phyloP scores from a whole-genome alignment of 805 yeast species.

The Barnettozyma vustinii region DNA sequence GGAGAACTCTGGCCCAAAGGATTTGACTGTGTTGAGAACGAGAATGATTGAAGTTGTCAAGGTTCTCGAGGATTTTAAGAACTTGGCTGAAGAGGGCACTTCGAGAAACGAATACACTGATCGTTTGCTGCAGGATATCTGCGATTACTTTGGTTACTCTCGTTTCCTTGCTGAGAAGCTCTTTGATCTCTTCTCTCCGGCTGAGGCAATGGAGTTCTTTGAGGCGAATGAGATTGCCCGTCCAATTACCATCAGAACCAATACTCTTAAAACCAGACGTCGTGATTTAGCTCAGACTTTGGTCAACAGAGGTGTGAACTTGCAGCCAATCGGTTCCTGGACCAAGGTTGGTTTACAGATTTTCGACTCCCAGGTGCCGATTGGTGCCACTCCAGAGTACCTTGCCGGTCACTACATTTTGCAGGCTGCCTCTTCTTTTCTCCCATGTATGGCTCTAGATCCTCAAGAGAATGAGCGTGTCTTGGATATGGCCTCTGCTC shows the following conservation, averaged over 20 bases:
- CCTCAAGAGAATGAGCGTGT: slow-evolving; percentile 97
- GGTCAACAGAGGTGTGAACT: slow-evolving; percentile 93
- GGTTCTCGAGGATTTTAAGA: slow-evolving; percentile 86
- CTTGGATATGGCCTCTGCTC: slow-evolving; percentile 99
- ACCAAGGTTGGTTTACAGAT: slow-evolving; percentile 96
- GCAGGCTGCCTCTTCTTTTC: slow-evolving; percentile 97
- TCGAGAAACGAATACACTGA: slow-evolving; percentile 79
- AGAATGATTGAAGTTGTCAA: slow-evolving; percentile 94
- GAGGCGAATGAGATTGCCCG: slow-evolving; percentile 97
- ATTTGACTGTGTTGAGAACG: slow-evolving; percentile 78
- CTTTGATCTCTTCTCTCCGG: slow-evolving; percentile 85
- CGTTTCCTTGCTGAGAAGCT: slow-evolving; percentile 90
- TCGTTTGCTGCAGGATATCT: slow-evolving; percentile 77
- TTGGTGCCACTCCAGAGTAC: slow-evolving; percentile 99
- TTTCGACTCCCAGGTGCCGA: slow-evolving; percentile 98
- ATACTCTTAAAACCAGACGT: slow-evolving; percentile 89
- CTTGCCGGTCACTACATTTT: slow-evolving; percentile 95
- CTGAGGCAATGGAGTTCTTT: slow-evolving; percentile 96
- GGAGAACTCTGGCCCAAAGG: slow-evolving; percentile 54
- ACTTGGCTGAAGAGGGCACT: slow-evolving; percentile 76
- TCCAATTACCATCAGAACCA: slow-evolving; percentile 97
- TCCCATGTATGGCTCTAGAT: slow-evolving; percentile 95
- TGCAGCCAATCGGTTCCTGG: slow-evolving; percentile 97
- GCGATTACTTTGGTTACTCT: slow-evolving; percentile 91
- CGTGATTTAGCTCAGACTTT: slow-evolving; percentile 93